Base-by-base conservation (phyloP, 2,329 filamentous ascomycete species). In the Pseudogymnoascus sp. region DNA sequence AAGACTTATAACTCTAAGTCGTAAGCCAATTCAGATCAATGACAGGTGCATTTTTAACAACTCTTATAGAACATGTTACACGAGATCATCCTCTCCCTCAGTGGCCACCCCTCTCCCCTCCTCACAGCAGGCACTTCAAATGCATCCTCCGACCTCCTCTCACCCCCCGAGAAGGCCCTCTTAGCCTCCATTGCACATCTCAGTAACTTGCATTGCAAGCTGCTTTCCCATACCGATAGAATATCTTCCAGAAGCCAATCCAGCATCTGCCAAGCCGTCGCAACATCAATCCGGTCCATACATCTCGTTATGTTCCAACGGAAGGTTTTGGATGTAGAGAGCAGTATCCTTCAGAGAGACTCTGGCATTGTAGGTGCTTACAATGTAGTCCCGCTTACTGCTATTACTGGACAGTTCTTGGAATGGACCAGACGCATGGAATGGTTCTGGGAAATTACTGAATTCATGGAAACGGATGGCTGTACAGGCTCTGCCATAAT, bases 61-160 rank as follows among this genome's bases (percentile, higher is more conserved):
- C 19, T 59, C 18, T 23, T 33, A 66, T 37, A 61, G 57, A 21
- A 37, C 61, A 99, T 99, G 94, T 89, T 99, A 73, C 94, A 97
- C 82, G 94, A 99, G 80, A 90, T 99, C 77, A 85, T 97, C 74
- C 86, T 99, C 74, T 92, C 92, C 73, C 85, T 97, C 74, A 95
- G 92, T 69, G 92, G 94, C 66, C 90, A 97, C 75, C 88, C 89
- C 65, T 96, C 92, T 65, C 88, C 91, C 66, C 83, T 97, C 71
- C 88, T 96, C 76, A 81, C 82, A 72, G 71, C 75, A 67, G 71
- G 77, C 26, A 63, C 61, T 59, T 62, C 67, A n/a, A 65, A 74
- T 67, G 69, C 74, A 67, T 71, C 77, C 59, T 68, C 74, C 68
- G 72, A 76, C 67, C 71, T 80, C 70, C 72, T 86, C 70, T 89